Evolutionary conservation across 1,284 basidiomycete genomes (phyloP).

Genomic region (Trichosporon faecale): DNA sequence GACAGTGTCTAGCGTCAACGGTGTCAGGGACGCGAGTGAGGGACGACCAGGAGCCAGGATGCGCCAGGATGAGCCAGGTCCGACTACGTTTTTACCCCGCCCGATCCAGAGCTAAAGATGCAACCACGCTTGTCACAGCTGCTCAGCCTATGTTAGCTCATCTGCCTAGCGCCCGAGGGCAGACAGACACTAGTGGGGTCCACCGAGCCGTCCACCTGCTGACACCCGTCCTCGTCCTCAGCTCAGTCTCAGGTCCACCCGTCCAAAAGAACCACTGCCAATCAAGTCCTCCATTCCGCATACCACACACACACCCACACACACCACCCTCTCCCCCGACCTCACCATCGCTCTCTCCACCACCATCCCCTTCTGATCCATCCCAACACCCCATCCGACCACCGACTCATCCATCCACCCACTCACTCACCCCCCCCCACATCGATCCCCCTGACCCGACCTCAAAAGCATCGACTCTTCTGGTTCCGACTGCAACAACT

Average conservation of each 20-base stretch:
- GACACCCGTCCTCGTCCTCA: no score
- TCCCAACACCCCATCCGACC: constrained; percentile 5
- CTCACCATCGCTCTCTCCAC: constrained; percentile 6
- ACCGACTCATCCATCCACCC: neutral
- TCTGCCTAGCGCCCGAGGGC: neutral
- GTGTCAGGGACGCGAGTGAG: no score
- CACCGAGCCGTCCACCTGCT: neutral
- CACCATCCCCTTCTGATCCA: neutral
- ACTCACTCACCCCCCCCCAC: neutral
- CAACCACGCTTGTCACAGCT: neutral
- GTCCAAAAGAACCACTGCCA: neutral
- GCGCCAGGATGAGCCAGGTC: neutral
- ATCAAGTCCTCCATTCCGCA: constrained; percentile 10
- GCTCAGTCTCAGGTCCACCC: no score
- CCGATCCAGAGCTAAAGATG: constrained; percentile 4
- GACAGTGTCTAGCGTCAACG: neutral
- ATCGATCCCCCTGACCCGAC: no score
- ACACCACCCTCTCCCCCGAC: neutral
- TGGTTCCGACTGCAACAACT: no score
- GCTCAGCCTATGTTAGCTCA: neutral
- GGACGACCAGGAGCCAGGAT: no score
- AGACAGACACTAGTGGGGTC: neutral
- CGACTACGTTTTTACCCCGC: constrained; percentile 3
- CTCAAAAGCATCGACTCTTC: neutral
- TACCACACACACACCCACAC: neutral